Base-by-base conservation (phyloP, 2,329 filamentous ascomycete species). In the Diaporthe velutina region DNA sequence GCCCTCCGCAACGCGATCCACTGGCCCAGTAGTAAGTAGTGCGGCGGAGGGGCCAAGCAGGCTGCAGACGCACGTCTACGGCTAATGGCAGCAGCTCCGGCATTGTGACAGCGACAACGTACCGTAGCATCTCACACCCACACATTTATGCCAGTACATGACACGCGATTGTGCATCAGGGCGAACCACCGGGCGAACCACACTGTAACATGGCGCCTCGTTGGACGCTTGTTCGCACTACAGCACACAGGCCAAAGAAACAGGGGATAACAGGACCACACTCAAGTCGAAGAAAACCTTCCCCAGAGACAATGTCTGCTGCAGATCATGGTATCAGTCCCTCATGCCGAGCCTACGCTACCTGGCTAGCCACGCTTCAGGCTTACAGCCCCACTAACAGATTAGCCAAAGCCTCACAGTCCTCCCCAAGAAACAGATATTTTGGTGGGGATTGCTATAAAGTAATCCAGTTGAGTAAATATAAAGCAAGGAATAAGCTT, bases 31-130 rank as follows among this genome's bases (percentile, higher is more conserved):
- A 54, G 50, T 12, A 48, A 54, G 50, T 12, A 54, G 45, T 54
- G 48, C 42, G 54, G 10, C 45, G 42, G 40, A n/a, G 55, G n/a
- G 52, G 60, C 64, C 71, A 73, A 70, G 70, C 74, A 70, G 74
- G 64, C 70, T 75, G 28, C 57, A 73, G 71, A 64, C 64, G 64
- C 74, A 61, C 48, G 55, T 66, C 48, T 15, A 72, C 60, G 58
- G 57, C 54, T 57, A 73, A 42, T 73, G 64, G 64, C 72, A 68
- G 57, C 61, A 42, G 61, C 42, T 33, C 30, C 30, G 13, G 30
- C 33, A n/a, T 28, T 17, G 10, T 33, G 60, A 17, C 60, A 33
- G n/a, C 22, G n/a, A 17, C 60, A 50, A 50, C 22, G n/a, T 64
- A 35, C 28, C 25, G 17, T 50, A 9, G 42, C 61, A 48, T 50